phyloP scores from a whole-genome alignment of 2,329 filamentous ascomycete genomes.

The Decorospora gaudefroyi region DNA sequence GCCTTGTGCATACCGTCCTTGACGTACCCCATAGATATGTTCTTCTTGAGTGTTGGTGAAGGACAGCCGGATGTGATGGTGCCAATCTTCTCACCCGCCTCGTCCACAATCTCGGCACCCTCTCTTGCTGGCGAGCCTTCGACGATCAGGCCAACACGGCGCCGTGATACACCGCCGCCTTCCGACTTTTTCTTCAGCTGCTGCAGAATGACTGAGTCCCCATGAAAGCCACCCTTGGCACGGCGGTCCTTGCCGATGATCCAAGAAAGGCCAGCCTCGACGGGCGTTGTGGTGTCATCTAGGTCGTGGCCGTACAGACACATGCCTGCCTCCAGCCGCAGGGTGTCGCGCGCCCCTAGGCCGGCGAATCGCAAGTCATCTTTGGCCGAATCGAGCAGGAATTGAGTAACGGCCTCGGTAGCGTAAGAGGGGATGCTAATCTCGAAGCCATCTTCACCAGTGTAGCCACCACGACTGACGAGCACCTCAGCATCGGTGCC shows the following conservation, averaged over 20 bases:
- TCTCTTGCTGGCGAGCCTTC: conserved; percentile 89
- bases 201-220: conserved; percentile 73
- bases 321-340: conserved; percentile 96
- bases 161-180: conserved; percentile 68
- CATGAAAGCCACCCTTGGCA: conserved; percentile 76
- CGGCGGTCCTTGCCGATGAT: conserved; percentile 81
- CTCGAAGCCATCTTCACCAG: conserved; percentile 97
- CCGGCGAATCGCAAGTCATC: conserved; percentile 80
- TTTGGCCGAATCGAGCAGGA: conserved; percentile 65
- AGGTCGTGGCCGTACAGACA: conserved; percentile 99
- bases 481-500: conserved; percentile 63
- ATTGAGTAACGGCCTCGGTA: conserved; percentile 68
- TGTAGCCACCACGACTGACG: conserved; percentile 90
- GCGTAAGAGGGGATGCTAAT: conserved; percentile 77
- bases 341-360: conserved; percentile 85
- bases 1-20: conserved; percentile 79
- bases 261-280: conserved; percentile 72
- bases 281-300: conserved; percentile 74
- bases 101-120: conserved; percentile 75
- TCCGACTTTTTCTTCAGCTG: conserved; percentile 79
- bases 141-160: conserved; percentile 79
- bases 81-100: conserved; percentile 70
- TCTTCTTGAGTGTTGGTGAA: conserved; percentile 81
- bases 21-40: conserved; percentile 96
- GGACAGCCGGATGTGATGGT: conserved; percentile 87